A percentile compares a stretch with the other conserved stretches of the same genome.
These are phyloP conservation scores for Ophiognomonia clavigignenti-juglandacearum DNA, from an alignment of 2,329 filamentous ascomycete species.

Conservation along the genomic window DNA sequence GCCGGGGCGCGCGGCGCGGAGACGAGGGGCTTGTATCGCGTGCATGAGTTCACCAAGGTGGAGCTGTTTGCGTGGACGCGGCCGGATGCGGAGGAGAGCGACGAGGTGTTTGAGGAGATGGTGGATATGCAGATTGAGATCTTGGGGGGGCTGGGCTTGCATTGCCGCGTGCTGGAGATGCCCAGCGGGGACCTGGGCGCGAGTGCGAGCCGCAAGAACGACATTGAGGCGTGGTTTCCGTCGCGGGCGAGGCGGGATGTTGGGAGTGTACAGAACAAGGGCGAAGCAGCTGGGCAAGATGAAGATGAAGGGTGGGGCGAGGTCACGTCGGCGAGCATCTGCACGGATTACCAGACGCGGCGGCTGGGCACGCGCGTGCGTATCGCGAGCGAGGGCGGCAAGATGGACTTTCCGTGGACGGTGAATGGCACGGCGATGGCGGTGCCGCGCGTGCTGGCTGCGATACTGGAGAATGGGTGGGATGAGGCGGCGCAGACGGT, in stretches of 20 bases:
- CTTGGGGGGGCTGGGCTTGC: slow-evolving; percentile 67
- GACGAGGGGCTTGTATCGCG: slow-evolving; percentile 91
- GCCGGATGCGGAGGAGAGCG: slow-evolving; percentile 45
- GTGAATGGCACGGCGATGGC: slow-evolving; percentile 93
- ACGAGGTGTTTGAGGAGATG: slow-evolving; percentile 75
- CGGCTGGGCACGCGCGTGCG: slow-evolving; percentile 73
- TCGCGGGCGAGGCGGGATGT: slow-evolving; percentile 44
- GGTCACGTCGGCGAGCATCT: slow-evolving; percentile 84
- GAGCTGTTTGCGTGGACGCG: slow-evolving; percentile 93
- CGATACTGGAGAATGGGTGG: slow-evolving; percentile 88
- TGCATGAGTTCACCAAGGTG: slow-evolving; percentile 98
- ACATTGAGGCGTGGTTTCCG: slow-evolving; percentile 94
- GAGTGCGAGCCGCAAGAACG: slow-evolving; percentile 78
- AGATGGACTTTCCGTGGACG: slow-evolving; percentile 75
- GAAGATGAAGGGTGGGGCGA: slow-evolving; percentile 81
- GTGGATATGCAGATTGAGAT: slow-evolving; percentile 83
- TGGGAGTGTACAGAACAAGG: slow-evolving; percentile 21
- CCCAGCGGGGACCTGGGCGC: slow-evolving; percentile 83
- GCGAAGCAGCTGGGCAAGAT: too few relatives aligned
- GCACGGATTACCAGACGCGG: slow-evolving; percentile 89
- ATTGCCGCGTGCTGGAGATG: slow-evolving; percentile 91
- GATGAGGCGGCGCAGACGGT: slow-evolving; percentile 64
- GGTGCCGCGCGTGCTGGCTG: slow-evolving; percentile 82
- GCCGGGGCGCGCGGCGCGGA: slow-evolving; percentile 85
- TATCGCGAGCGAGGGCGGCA: slow-evolving; percentile 36